Conservation (phyloP, 1,139 yeast species). For the Protomyces inundatus region DNA sequence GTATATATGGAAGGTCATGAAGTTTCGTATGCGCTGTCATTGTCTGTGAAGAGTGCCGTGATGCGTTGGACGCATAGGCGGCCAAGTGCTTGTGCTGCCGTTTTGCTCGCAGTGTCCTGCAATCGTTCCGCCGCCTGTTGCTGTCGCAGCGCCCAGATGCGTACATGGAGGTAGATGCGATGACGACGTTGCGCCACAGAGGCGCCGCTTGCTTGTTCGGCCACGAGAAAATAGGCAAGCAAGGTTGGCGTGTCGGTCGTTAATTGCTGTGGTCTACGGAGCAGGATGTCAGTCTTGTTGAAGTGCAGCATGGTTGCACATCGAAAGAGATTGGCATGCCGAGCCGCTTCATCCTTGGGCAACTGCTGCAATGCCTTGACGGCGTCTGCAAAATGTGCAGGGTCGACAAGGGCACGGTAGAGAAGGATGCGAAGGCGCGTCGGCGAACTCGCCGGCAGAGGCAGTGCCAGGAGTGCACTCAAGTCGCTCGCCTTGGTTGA, state of each 20-base stretch:
- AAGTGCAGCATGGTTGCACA: background rate
- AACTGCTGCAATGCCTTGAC: background rate
- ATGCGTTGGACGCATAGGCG: background rate
- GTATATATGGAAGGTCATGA: background rate
- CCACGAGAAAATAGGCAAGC: background rate
- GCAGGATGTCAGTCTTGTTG: background rate
- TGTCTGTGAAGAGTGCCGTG: background rate
- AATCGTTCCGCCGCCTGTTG: background rate
- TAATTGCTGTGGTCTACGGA: background rate
- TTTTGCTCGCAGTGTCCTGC: background rate
- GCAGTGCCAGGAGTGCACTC: background rate
- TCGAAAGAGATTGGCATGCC: background rate
- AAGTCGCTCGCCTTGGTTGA: background rate
- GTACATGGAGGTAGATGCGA: background rate
- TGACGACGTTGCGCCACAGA: background rate
- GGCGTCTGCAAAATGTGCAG: background rate
- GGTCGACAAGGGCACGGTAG: background rate
- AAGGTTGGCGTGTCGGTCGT: background rate
- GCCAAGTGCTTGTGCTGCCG: background rate
- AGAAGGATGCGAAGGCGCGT: background rate
- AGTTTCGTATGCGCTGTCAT: background rate
- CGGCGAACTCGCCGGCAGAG: background rate
- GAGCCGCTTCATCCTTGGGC: background rate
- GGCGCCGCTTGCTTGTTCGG: background rate
- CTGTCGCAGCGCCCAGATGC: background rate